phyloP scores from a whole-genome alignment of 768 basidiomycete genomes.

The Leccinum aurantiacum region DNA sequence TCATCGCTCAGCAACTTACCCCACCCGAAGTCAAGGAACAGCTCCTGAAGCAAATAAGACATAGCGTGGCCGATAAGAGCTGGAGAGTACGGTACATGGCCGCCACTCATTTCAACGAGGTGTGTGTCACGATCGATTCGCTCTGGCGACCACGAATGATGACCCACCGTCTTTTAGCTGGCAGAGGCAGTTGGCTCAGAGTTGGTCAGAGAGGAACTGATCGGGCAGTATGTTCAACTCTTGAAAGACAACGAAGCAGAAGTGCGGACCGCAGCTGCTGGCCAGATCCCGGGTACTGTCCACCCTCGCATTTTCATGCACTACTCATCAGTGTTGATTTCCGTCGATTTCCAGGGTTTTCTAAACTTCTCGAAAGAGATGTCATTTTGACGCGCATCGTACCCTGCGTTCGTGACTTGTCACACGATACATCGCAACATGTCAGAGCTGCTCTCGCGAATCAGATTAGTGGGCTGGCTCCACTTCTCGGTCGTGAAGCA shows the following conservation, averaged over 20 bases:
- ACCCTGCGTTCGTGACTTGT: conserved; percentile 92
- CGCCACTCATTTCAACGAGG: conserved; percentile 95
- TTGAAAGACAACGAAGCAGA: conserved; percentile 99
- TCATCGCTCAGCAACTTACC: conserved; percentile 80
- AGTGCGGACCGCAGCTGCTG: conserved; percentile 93
- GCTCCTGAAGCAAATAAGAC: conserved; percentile 81
- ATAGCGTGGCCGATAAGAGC: conserved; percentile 91
- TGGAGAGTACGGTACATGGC: conserved; percentile 99
- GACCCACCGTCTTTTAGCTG: conserved; percentile 47
- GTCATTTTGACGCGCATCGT: conserved; percentile 90
- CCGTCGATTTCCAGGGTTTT: conserved; percentile 66
- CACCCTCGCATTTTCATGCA: neutral
- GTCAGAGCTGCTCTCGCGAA: conserved; percentile 95
- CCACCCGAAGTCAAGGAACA: conserved; percentile 92
- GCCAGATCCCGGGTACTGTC: conserved; percentile 88
- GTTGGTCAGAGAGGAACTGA: conserved; percentile 90
- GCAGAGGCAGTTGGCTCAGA: conserved; percentile 89
- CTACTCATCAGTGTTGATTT: conserved; percentile 7
- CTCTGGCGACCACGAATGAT: neutral
- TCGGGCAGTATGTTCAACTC: conserved; percentile 88
- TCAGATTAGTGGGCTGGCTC: conserved; percentile 95
- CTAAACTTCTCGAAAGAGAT: conserved; percentile 90
- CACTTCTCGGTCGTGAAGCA: conserved; percentile 87
- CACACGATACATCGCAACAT: conserved; percentile 93
- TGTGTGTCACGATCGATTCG: conserved; percentile 33